Percentiles rank a stretch among this genome's conserved stretches.
Conservation (phyloP, 768 basidiomycete species). For the Strobilomyces confusus region DNA sequence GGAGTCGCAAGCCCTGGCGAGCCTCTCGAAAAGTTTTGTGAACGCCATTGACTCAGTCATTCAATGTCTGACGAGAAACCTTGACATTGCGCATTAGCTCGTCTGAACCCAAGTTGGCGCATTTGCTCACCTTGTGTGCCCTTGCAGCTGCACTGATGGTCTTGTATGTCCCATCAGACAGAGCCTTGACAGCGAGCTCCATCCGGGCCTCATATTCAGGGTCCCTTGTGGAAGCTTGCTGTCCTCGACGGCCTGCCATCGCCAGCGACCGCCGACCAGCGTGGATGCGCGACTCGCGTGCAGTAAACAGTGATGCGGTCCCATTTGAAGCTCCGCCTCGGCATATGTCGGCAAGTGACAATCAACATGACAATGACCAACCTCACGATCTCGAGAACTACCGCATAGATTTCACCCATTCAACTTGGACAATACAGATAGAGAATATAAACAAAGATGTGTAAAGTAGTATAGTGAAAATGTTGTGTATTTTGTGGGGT, state of each 20-base stretch:
- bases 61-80: background rate
- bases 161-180: background rate
- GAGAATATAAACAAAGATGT: background rate
- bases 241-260: background rate
- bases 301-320: too few species aligned
- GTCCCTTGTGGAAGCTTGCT: background rate
- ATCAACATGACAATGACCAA: background rate
- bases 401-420: background rate
- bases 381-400: background rate
- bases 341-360: background rate
- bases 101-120: too few species aligned
- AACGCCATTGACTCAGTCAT: background rate
- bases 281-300: background rate
- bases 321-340: background rate
- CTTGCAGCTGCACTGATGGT: background rate
- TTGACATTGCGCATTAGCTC: background rate
- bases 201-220: background rate
- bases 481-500: background rate
- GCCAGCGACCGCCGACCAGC: background rate
- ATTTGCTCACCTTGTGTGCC: background rate
- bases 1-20: background rate
- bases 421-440: background rate
- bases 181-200: background rate
- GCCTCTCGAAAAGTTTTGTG: background rate
- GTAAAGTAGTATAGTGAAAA: background rate